Percentiles rank a stretch among this genome's conserved stretches.
These are phyloP conservation scores for Fusarium armeniacum DNA, from an alignment of 2,329 filamentous ascomycete species.

Conservation along the genomic window DNA sequence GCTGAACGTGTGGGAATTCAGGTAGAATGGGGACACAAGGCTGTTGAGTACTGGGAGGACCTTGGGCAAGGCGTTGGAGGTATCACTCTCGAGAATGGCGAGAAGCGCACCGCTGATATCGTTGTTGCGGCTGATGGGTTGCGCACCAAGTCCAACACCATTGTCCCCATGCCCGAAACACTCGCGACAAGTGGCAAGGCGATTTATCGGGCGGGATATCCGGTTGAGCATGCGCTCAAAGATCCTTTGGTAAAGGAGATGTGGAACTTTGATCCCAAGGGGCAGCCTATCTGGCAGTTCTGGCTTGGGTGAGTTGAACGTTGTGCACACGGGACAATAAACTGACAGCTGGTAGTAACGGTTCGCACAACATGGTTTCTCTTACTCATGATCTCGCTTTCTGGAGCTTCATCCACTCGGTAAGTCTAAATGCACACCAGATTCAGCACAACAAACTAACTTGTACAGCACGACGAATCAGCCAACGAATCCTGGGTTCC, in stretches of 20 bases:
- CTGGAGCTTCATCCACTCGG: constrained; percentile 39
- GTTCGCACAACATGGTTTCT: constrained; percentile 34
- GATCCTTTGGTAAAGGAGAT: constrained; percentile 32
- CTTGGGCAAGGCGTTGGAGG: constrained; percentile 22
- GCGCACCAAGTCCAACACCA: constrained; percentile 27
- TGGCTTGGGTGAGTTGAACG: constrained; percentile 25
- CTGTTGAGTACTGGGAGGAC: constrained; percentile 37
- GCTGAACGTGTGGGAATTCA: constrained; percentile 27
- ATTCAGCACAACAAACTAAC: background rate
- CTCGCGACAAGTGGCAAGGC: constrained; percentile 29
- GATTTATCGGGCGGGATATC: constrained; percentile 32
- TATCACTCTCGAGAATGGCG: constrained; percentile 29
- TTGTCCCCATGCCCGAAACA: constrained; percentile 32
- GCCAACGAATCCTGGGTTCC: constrained; percentile 37
- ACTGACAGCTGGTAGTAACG: constrained; percentile 16
- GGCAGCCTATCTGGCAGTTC: constrained; percentile 34
- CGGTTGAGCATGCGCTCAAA: constrained; percentile 29
- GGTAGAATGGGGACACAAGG: constrained; percentile 34
- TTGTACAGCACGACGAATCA: constrained; percentile 22
- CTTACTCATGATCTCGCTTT: constrained; percentile 31
- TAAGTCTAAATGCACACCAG: background rate
- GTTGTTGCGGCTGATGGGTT: constrained; percentile 33
- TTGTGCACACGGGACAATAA: accelerated
- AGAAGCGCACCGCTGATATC: constrained; percentile 33
- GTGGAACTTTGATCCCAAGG: constrained; percentile 31